A percentile compares a stretch with the other conserved stretches of the same genome.
Conservation (phyloP, 176 grass and related monocot genomes). For the Ampelocalamus luodianensis region DNA sequence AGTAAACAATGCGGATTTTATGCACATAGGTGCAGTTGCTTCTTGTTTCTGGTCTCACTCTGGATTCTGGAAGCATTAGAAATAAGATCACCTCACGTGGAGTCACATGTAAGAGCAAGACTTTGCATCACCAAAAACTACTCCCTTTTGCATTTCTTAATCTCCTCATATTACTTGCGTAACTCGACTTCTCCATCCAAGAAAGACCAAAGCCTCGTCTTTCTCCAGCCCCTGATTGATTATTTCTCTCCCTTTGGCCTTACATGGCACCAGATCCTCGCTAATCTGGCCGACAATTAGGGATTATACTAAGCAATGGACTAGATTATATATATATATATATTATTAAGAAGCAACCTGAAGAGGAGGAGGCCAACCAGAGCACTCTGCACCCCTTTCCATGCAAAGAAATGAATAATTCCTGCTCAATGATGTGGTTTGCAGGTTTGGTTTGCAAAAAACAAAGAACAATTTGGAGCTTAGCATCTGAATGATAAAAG, state of each 20-base stretch:
- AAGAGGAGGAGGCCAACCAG: conserved; percentile 16
- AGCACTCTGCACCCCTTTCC: conserved; percentile 12
- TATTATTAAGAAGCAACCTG: conserved; percentile 52
- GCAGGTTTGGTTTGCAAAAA: neutral
- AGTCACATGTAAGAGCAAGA: conserved; percentile 36
- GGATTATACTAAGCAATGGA: conserved; percentile 30
- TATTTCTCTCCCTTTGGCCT: conserved; percentile 46
- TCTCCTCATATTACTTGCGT: neutral
- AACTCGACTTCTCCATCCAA: conserved; percentile 26
- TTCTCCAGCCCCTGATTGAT: conserved; percentile 10
- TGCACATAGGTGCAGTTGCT: conserved; percentile 17
- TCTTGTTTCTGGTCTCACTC: neutral
- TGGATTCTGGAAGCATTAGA: neutral
- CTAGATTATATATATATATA: neutral
- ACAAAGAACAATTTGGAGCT: neutral
- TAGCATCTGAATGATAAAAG: neutral
- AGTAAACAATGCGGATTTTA: conserved; percentile 11
- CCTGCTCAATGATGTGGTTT: conserved; percentile 35
- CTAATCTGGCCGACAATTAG: conserved; percentile 56
- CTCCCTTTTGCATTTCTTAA: neutral
- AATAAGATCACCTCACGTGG: conserved; percentile 46
- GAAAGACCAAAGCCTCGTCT: conserved; percentile 42
- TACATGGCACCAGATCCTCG: conserved; percentile 68
- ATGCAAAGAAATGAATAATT: neutral
- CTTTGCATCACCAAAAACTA: conserved; percentile 8